phyloP scores from a whole-genome alignment of 495 filamentous ascomycete genomes.

The Neurospora sp. region DNA sequence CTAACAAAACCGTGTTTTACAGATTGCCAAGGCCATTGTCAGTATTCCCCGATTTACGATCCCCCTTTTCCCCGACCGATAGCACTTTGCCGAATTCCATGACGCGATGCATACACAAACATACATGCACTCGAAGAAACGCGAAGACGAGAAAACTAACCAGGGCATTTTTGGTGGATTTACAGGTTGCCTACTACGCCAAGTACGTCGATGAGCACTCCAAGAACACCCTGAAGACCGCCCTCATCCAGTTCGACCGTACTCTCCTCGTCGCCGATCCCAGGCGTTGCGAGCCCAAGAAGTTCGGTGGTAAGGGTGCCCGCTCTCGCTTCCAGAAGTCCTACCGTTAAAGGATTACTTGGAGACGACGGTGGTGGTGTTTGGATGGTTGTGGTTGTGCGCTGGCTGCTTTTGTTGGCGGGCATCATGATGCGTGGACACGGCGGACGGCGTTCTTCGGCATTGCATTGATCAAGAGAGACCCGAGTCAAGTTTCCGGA shows the following conservation, averaged over 20 bases:
- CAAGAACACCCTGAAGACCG: conserved; percentile 98
- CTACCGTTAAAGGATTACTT: conserved; percentile 46
- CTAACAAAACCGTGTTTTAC: conserved; percentile 7
- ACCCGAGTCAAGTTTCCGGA: neutral
- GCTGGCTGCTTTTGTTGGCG: conserved; percentile 4
- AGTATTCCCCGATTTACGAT: conserved; percentile 6
- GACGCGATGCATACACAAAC: neutral
- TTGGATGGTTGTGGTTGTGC: conserved; percentile 5
- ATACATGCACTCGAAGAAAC: neutral
- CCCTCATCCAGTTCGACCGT: conserved; percentile 87
- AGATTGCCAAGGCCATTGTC: conserved; percentile 64
- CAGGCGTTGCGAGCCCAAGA: conserved; percentile 88
- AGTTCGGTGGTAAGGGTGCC: conserved; percentile 87
- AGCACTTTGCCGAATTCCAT: neutral
- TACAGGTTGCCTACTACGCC: conserved; percentile 89
- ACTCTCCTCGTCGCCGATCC: conserved; percentile 96
- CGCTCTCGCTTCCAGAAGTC: conserved; percentile 92
- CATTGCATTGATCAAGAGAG: conserved; percentile 24
- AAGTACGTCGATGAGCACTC: conserved; percentile 99
- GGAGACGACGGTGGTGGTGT: conserved; percentile 9
- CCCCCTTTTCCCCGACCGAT: conserved; percentile 1
- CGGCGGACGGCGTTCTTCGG: conserved; percentile 24
- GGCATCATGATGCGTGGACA: conserved; percentile 22
- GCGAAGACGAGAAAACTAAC: neutral
- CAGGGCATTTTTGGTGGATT: neutral